Conservation (phyloP, 352 stramenopile species). For the Phytophthora boehmeriae region DNA sequence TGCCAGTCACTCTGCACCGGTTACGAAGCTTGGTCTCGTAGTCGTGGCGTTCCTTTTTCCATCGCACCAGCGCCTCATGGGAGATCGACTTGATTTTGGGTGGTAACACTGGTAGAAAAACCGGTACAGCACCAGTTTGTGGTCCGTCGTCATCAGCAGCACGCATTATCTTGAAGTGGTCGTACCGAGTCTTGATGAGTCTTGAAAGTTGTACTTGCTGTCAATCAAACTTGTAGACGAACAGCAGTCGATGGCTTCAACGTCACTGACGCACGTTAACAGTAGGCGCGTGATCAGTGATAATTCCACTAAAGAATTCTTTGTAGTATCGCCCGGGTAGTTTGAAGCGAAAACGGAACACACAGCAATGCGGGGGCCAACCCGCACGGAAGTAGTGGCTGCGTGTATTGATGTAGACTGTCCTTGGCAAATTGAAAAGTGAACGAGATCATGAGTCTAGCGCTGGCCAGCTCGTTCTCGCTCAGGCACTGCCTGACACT, state of each 20-base stretch:
- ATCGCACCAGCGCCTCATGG: too few species aligned
- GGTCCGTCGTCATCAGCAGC: background rate
- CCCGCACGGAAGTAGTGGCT: too few species aligned
- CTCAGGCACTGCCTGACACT: background rate
- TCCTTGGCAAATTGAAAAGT: constrained; percentile 7
- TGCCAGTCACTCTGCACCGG: background rate
- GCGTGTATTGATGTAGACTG: background rate
- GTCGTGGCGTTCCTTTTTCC: background rate
- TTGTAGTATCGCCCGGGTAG: background rate
- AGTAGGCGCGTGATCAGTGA: background rate
- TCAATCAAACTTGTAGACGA: too few species aligned
- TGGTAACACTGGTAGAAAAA: background rate
- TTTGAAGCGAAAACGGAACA: background rate
- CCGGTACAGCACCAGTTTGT: background rate
- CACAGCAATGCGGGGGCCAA: background rate
- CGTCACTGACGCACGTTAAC: background rate
- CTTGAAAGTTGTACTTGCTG: background rate
- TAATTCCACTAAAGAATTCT: background rate
- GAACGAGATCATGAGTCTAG: background rate
- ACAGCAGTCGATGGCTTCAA: background rate
- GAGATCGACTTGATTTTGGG: background rate
- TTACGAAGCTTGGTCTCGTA: background rate
- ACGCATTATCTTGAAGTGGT: background rate
- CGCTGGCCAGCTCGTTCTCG: background rate
- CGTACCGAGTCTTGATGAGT: background rate